A percentile compares a stretch with the other conserved stretches of the same genome.
phyloP scores from a whole-genome alignment of 805 yeast genomes.

The Pichia manshurica region DNA sequence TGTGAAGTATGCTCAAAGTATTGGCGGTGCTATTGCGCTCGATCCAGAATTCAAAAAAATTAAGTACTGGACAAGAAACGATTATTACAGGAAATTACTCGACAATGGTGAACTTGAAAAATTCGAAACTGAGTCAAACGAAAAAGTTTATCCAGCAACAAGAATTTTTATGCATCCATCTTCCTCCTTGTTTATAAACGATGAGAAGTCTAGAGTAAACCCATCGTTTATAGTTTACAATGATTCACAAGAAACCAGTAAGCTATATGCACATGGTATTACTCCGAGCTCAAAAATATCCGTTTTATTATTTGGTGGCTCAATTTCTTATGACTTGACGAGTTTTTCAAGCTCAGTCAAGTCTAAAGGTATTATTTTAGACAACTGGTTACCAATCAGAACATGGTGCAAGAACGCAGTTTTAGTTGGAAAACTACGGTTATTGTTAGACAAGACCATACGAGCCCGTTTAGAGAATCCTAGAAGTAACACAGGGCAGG shows the following conservation, averaged over 20 bases:
- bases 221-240: conserved; percentile 55
- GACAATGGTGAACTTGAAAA: conserved; percentile 11
- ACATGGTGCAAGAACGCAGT: conserved; percentile 96
- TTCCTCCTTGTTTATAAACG: conserved; percentile 54
- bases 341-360: conserved; percentile 37
- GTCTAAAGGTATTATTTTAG: conserved; percentile 81
- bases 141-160: conserved; percentile 44
- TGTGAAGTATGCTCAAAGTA: conserved; percentile 61
- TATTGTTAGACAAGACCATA: conserved; percentile 60
- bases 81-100: conserved; percentile 35
- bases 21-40: conserved; percentile 76
- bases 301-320: conserved; percentile 77
- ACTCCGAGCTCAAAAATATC: conserved; percentile 77
- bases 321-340: conserved; percentile 51
- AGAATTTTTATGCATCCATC: conserved; percentile 87
- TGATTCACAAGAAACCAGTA: conserved; percentile 53
- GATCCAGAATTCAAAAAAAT: conserved; percentile 76
- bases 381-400: conserved; percentile 82
- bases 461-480: conserved; percentile 43
- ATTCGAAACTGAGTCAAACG: conserved; percentile 6
- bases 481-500: conserved; percentile 27
- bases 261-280: conserved; percentile 63
- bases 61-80: conserved; percentile 68
- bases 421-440: conserved; percentile 62
- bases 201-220: conserved; percentile 22